Percentiles rank a stretch among this genome's conserved stretches.
phyloP scores from a whole-genome alignment of 768 basidiomycete species.

The Suillus brevipes region DNA sequence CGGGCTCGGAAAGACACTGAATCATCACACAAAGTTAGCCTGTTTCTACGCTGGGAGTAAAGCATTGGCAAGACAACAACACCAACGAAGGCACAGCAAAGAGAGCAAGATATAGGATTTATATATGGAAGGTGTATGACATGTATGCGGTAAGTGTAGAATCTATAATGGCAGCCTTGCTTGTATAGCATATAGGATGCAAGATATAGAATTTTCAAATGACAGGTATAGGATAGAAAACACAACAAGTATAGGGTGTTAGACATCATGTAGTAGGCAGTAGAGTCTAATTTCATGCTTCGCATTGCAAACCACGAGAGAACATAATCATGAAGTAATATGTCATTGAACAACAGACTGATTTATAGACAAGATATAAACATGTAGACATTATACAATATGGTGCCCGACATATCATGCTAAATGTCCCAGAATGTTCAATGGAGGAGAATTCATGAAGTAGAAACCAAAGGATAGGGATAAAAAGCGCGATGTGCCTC shows the following conservation, averaged over 20 bases:
- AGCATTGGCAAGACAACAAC: neutral
- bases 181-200: neutral
- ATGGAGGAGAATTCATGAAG: neutral
- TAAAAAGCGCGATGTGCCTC: conserved; percentile 3
- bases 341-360: neutral
- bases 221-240: neutral
- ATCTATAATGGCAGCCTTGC: neutral
- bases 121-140: neutral
- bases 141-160: neutral
- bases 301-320: neutral
- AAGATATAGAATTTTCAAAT: neutral
- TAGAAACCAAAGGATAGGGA: conserved; percentile 8
- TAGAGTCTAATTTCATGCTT: neutral
- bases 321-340: no score
- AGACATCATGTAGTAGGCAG: neutral
- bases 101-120: neutral
- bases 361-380: neutral
- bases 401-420: neutral
- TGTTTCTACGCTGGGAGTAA: neutral
- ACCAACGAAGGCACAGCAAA: neutral
- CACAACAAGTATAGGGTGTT: neutral
- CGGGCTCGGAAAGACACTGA: no score
- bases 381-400: neutral
- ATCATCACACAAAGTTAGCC: no score
- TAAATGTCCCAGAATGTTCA: neutral